Evolutionary conservation across 371 early-diverging fungal genomes (phyloP), one percentile per base, ranked within the genome.

Genomic region (Mucor racemosus): DNA sequence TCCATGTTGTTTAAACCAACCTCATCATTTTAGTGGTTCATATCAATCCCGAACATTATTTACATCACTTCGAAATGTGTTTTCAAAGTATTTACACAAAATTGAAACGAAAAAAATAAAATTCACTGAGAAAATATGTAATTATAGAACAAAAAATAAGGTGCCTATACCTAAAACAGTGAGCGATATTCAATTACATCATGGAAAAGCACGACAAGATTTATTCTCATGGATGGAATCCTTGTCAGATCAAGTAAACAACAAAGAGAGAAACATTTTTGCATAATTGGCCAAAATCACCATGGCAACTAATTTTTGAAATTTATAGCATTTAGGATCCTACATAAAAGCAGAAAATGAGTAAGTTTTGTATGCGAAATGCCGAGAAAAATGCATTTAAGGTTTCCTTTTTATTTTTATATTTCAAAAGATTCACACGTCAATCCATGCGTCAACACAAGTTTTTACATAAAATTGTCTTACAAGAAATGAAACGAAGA

Each of bases 161-260:
- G 76, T 77, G 38, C 84, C 84, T 36, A 65, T 66, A 33, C 80
- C 86, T 15, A 78, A 75, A 62, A 66, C 66, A 56, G 70, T 82
- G 40, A 72, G 66, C 21, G 76, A 76, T 62, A 75, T 77, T 17
- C 76, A 80, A 58, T 58, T 68, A 31, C 68, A 82, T 44, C 78
- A 85, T 60, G 87, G 83, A 19, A 64, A 74, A 57, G 64, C 77
- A 8, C 75, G 87, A 15, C 58, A 77, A n/a, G 87, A 86, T 61
- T 71, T 75, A 36, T 88, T 81, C 70, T 82, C 82, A 7, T 88
- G 88, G 88, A 86, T 88, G 85, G 77, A 86, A 50, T 73, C 85
- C 56, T 62, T 76, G 54, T 64, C 83, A 36, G 77, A 85, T 64
- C 78, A 81, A 55, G 88, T 86, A 86, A 65, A 64, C n/a, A n/a